Conservation (phyloP, 2,329 filamentous ascomycete genomes). For the Cytospora schulzeri region DNA sequence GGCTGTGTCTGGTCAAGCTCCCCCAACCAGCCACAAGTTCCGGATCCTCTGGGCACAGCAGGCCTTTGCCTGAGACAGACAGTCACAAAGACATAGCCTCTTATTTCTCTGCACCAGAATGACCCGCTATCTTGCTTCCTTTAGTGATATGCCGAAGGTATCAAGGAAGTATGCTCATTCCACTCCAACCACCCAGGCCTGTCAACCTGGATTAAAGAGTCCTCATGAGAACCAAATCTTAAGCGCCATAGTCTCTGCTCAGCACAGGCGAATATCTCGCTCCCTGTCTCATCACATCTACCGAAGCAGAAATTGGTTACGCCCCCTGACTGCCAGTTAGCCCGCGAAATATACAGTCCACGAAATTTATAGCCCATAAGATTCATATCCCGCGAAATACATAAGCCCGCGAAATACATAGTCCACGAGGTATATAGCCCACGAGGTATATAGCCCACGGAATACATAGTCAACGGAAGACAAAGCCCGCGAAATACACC, state of each 20-base stretch:
- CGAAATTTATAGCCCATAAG: too few relatives aligned
- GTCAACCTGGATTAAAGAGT: conserved; percentile 10
- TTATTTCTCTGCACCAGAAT: background rate
- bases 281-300: conserved; percentile 30
- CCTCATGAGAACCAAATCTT: conserved; percentile 33
- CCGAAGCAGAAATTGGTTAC: conserved; percentile 51
- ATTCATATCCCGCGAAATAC: background rate
- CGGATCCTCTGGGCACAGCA: too few relatives aligned
- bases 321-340: conserved; percentile 35
- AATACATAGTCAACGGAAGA: background rate
- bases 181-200: conserved; percentile 12
- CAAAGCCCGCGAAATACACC: background rate
- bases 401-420: background rate
- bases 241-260: conserved; percentile 49
- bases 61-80: too few relatives aligned
- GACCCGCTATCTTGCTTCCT: background rate
- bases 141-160: background rate
- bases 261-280: conserved; percentile 49
- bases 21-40: background rate
- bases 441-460: too few relatives aligned
- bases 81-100: background rate
- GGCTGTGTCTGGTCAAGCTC: background rate
- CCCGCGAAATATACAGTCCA: background rate
- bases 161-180: background rate
- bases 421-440: too few relatives aligned